Evolutionary conservation across 176 grass and related monocot genomes (phyloP), one percentile per base, ranked within the genome.

Genomic region (Zea luxurians): DNA sequence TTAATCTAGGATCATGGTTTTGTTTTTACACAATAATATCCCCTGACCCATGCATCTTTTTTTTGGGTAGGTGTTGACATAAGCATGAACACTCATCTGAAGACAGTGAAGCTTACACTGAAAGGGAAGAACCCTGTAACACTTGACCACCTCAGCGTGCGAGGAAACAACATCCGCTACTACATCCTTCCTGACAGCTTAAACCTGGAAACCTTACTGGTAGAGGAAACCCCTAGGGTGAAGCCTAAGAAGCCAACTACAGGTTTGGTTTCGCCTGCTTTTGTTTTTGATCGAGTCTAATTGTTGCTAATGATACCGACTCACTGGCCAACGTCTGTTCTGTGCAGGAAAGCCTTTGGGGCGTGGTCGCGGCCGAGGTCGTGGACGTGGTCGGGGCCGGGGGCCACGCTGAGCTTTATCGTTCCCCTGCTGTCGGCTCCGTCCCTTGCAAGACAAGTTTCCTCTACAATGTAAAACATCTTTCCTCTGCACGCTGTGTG

Each of bases 151-250:
- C 86, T 97, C 37, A 97, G 93, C 37, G 83, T 97, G 78, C 88
- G 93, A 84, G 93, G 93, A 55, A 97, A 97, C 88, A 97, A 93
- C 78, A 93, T 97, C 54, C 88, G 93, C 36, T 97, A 97, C 61
- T 97, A 91, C 68, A 97, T 97, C 71, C 93, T 97, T 61, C 93
- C 93, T 16, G 93, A 97, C 64, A 97, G 93, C 77, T 90, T 97
- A 62, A 97, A 97, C 82, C 78, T 97, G 55, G 93, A 97, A 77
- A 97, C 93, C 5, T 86, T 93, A 68, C 86, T 97, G 63, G 90
- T 97, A 64, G 93, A 97, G 83, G 93, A 97, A 61, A 90, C 90
- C 41, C 93, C 93, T 36, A 90, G 88, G 70, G 88, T 97, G 36
- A 97, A 93, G 80, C 64, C 93, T 46, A 97, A 97, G 82, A 97